Conservation (phyloP, 148 eudicot genomes). For the Dianthus caryophyllus region DNA sequence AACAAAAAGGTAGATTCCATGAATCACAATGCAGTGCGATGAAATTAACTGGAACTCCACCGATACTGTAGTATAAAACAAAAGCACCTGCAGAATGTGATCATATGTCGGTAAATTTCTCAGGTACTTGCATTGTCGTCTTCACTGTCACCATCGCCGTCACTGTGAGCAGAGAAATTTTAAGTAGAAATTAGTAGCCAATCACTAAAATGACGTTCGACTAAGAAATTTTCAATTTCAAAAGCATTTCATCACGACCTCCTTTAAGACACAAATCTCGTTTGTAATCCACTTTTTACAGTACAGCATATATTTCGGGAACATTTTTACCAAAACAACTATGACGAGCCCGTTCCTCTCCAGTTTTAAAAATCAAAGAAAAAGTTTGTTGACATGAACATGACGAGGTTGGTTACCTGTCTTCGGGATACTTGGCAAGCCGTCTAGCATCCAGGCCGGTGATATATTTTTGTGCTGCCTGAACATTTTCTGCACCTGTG, state of each 20-base stretch:
- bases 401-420: conserved; percentile 43
- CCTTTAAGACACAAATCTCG: too few species aligned
- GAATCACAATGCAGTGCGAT: conserved; percentile 9
- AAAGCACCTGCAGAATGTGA: background rate
- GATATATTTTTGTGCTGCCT: conserved; percentile 82
- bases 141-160: conserved; percentile 78
- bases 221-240: background rate
- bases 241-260: too few species aligned
- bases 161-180: conserved; percentile 45
- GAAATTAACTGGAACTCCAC: conserved; percentile 1
- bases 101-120: conserved; percentile 10
- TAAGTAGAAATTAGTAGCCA: background rate
- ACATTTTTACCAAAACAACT: background rate
- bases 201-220: background rate
- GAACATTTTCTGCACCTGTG: conserved; percentile 79
- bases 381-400: background rate
- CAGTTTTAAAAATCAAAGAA: background rate
- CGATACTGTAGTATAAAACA: background rate
- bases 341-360: background rate
- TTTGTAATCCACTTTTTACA: too few species aligned
- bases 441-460: conserved; percentile 98
- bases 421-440: conserved; percentile 72
- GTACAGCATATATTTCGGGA: too few species aligned
- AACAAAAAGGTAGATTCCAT: background rate
- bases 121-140: conserved; percentile 50